phyloP scores from a whole-genome alignment of 768 basidiomycete species.

The Panus rudis region DNA sequence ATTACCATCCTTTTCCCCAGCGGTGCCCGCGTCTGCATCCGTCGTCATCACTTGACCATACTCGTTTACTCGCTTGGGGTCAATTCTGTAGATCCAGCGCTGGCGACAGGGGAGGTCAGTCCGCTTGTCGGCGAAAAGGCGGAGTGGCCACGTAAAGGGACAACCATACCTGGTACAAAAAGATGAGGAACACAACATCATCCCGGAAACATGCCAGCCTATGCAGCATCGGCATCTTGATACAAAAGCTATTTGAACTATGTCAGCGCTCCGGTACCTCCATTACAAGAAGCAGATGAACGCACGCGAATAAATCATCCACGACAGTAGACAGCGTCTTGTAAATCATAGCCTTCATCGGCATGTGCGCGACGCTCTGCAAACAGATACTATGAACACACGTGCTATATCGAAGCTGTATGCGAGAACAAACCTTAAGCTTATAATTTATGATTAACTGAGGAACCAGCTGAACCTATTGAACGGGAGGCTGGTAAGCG shows the following conservation, averaged over 20 bases:
- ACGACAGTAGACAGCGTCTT: conserved; percentile 87
- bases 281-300: conserved; percentile 4
- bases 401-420: background rate
- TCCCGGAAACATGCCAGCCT: conserved; percentile 87
- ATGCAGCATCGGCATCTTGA: conserved; percentile 95
- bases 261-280: background rate
- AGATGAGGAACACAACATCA: conserved; percentile 86
- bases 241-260: conserved; percentile 60
- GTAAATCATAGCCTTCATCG: conserved; percentile 97
- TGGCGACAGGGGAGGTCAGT: conserved; percentile 26
- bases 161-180: conserved; percentile 77
- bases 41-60: conserved; percentile 77
- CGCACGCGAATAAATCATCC: conserved; percentile 89
- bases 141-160: background rate
- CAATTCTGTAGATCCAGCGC: conserved; percentile 97
- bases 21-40: conserved; percentile 36
- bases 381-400: conserved; percentile 2
- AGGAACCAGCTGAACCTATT: conserved; percentile 34
- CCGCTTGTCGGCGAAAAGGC: background rate
- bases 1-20: conserved; percentile 15
- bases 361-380: conserved; percentile 95
- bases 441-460: conserved; percentile 97
- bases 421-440: conserved; percentile 59
- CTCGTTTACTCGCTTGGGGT: conserved; percentile 92
- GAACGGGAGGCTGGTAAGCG: too few species aligned